These are phyloP conservation scores for Fraxinus sp. DNA, from an alignment of 305 asterid genomes.

Conservation along the genomic window DNA sequence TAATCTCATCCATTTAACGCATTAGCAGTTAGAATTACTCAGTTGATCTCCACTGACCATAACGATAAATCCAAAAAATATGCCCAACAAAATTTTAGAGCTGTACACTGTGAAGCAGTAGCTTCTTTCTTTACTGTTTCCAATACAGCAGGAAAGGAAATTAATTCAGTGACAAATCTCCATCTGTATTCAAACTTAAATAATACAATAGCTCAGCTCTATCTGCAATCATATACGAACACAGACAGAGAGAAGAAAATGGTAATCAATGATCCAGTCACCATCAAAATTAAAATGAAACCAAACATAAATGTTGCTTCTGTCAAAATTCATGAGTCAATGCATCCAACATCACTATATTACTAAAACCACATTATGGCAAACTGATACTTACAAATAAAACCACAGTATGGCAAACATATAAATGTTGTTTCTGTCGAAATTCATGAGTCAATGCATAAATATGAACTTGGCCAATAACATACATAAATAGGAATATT, in stretches of 20 bases:
- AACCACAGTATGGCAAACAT: background rate
- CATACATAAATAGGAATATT: conserved; percentile 10
- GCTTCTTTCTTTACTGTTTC: conserved; percentile 4
- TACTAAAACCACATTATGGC: background rate
- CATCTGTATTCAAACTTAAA: background rate
- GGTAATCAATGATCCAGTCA: background rate
- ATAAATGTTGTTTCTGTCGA: background rate
- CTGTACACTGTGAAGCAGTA: conserved; percentile 12
- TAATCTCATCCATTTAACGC: conserved; percentile 1
- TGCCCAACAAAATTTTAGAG: conserved; percentile 10
- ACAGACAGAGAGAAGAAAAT: conserved; percentile 6
- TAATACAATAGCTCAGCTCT: background rate
- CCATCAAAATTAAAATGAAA: conserved; percentile 15
- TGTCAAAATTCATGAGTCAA: conserved; percentile 3
- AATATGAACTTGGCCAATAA: background rate
- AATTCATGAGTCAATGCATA: background rate
- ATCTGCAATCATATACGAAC: conserved; percentile 16
- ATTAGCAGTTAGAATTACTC: background rate
- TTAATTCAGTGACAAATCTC: conserved; percentile 9
- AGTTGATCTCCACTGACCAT: conserved; percentile 8
- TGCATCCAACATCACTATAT: conserved; percentile 4
- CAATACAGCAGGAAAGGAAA: background rate
- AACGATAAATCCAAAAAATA: conserved; percentile 11
- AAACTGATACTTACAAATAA: background rate
- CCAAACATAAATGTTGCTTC: background rate